phyloP scores from a whole-genome alignment of 805 yeast species.

The Torulaspora quercuum region DNA sequence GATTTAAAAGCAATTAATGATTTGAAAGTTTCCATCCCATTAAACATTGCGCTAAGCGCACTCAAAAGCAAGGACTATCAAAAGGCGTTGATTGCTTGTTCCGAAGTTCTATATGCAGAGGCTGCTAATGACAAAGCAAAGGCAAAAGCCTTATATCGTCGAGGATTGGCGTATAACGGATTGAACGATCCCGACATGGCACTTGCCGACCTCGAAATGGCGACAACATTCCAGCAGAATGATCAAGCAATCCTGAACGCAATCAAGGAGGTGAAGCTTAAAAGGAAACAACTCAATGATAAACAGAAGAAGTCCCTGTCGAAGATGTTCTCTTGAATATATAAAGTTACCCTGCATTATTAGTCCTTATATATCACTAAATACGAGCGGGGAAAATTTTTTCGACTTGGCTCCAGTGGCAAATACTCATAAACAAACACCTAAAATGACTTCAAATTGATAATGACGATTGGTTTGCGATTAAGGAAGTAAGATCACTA shows the following conservation, averaged over 20 bases:
- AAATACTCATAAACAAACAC: conserved; percentile 11
- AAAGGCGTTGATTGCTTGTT: conserved; percentile 56
- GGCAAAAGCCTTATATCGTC: conserved; percentile 84
- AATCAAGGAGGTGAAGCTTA: conserved; percentile 53
- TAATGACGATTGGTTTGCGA: conserved; percentile 1
- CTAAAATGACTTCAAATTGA: neutral
- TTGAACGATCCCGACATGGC: conserved; percentile 71
- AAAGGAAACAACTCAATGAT: conserved; percentile 52
- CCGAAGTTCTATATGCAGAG: conserved; percentile 62
- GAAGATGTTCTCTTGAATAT: conserved; percentile 51
- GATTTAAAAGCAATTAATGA: conserved; percentile 48
- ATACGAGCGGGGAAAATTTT: conserved; percentile 12
- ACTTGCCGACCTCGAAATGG: conserved; percentile 58
- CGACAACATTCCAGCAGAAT: conserved; percentile 58
- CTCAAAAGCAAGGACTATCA: conserved; percentile 57
- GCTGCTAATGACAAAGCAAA: conserved; percentile 58
- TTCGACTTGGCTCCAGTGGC: conserved; percentile 14
- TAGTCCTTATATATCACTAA: neutral
- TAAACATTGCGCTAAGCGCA: conserved; percentile 73
- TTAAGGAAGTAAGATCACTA: conserved; percentile 10
- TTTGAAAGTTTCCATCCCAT: conserved; percentile 58
- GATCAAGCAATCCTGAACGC: conserved; percentile 72
- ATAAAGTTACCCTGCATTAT: conserved; percentile 4
- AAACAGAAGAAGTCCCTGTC: conserved; percentile 73
- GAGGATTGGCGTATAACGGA: conserved; percentile 68